Evolutionary conservation across 2,329 filamentous ascomycete genomes (phyloP).

Genomic region (Aspergillus quadrilineatus): DNA sequence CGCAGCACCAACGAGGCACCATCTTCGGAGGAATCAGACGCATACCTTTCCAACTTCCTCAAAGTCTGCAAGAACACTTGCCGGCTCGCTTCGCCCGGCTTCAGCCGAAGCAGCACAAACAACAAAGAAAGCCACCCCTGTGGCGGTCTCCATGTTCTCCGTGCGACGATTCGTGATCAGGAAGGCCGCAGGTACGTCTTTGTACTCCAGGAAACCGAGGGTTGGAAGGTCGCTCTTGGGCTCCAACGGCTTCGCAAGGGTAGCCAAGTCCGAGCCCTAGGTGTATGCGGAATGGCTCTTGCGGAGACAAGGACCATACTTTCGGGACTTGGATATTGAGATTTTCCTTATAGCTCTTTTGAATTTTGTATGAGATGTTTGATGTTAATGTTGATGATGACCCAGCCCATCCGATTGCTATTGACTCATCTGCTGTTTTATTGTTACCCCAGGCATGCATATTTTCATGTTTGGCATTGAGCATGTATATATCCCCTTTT

Average conservation of each 20-base stretch:
- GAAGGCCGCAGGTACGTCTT: slow-evolving; percentile 64
- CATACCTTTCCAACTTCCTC: slow-evolving; percentile 62
- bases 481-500: slow-evolving; percentile 8
- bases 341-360: neutral
- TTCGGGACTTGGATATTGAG: slow-evolving; percentile 22
- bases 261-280: slow-evolving; percentile 55
- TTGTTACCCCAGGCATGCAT: neutral
- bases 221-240: slow-evolving; percentile 62
- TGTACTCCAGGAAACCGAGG: slow-evolving; percentile 58
- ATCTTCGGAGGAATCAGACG: slow-evolving; percentile 65
- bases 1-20: slow-evolving; percentile 52
- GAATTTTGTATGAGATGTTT: neutral
- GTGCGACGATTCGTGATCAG: slow-evolving; percentile 58
- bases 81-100: slow-evolving; percentile 48
- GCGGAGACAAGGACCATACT: slow-evolving; percentile 22
- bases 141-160: slow-evolving; percentile 55
- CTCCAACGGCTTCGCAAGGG: slow-evolving; percentile 57
- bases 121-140: slow-evolving; percentile 18
- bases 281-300: slow-evolving; percentile 40
- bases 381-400: neutral
- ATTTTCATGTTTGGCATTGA: neutral
- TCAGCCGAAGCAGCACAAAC: slow-evolving; percentile 26
- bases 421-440: neutral
- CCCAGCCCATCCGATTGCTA: neutral
- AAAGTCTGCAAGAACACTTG: slow-evolving; percentile 65